Evolutionary conservation across 2,329 filamentous ascomycete species (phyloP).

Genomic region (Colletotrichum tamarilloi): DNA sequence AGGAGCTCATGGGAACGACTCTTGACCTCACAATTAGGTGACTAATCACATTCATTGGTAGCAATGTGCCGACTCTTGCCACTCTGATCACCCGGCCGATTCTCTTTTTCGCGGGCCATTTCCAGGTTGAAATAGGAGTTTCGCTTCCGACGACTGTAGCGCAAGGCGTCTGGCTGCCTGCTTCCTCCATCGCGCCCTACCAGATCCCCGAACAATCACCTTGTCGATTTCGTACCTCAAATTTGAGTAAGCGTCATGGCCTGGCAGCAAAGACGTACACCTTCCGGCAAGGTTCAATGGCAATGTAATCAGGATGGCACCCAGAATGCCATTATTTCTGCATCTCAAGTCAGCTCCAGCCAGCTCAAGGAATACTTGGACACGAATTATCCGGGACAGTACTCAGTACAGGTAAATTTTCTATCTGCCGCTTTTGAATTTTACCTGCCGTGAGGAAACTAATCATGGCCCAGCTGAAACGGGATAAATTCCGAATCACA

Average conservation of each 20-base stretch:
- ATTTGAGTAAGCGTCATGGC: not conserved
- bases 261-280: not conserved
- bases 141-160: not conserved
- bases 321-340: slow-evolving; percentile 3
- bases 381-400: slow-evolving; percentile 7
- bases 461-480: not conserved
- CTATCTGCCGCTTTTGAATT: too few relatives aligned
- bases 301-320: slow-evolving; percentile 17
- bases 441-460: not conserved
- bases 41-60: not conserved
- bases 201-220: not conserved
- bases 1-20: not conserved
- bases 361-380: slow-evolving; percentile 23
- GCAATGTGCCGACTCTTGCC: not conserved
- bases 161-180: not conserved
- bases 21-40: not conserved
- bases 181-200: not conserved
- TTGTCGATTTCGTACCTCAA: not conserved
- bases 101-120: not conserved
- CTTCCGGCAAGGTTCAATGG: slow-evolving; percentile 13
- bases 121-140: not conserved
- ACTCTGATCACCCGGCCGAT: not conserved
- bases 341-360: slow-evolving; percentile 17
- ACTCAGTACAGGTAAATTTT: slow-evolving; percentile 5
- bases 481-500: slow-evolving; percentile 19